Evolutionary conservation across 805 yeast genomes (phyloP), one percentile per base, ranked within the genome.

Genomic region (Metschnikowia borealis): DNA sequence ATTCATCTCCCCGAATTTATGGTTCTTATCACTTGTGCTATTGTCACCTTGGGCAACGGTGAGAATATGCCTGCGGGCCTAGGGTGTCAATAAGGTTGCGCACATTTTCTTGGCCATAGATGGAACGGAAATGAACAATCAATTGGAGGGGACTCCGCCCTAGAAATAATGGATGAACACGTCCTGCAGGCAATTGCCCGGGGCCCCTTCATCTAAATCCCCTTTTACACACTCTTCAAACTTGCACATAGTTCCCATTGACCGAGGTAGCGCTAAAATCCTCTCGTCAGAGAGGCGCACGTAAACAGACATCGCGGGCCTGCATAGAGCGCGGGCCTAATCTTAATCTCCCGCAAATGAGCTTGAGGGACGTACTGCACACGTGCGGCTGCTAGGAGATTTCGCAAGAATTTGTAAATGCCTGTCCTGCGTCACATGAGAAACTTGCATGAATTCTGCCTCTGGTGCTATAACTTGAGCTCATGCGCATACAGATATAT

Each of bases 281-380:
- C 29, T 17, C 33, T n/a, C 38, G 38, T 43, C 29, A 10, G 38
- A 38, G n/a, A 23, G 38, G 34, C 32, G 37, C 21, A 26, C 37
- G 34, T 14, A 42, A 11, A 32, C 31, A 42, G 18, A 18, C 46
- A 44, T 44, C 46, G 46, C 46, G 38, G 23, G 32, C 47, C 41
- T 37, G 47, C 41, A 36, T n/a, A 17, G 11, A 10, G 3, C 11
- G 2, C 13, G 26, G 35, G 32, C 31, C 7, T 15, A 7, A 6
- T 38, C 46, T 21, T 38, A 51, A 57, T 57, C 60, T 57, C 54
- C 53, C 49, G 51, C 60, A 48, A 57, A 57, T 57, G 41, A 51
- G 53, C 52, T 40, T 14, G 17, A 34, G 47, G 43, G 31, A 10
- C 15, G 49, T 40, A 40, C 59, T 55, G 59, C 55, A 55, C 23